phyloP scores from a whole-genome alignment of 2,329 filamentous ascomycete species.

The Colletotrichum sp. region DNA sequence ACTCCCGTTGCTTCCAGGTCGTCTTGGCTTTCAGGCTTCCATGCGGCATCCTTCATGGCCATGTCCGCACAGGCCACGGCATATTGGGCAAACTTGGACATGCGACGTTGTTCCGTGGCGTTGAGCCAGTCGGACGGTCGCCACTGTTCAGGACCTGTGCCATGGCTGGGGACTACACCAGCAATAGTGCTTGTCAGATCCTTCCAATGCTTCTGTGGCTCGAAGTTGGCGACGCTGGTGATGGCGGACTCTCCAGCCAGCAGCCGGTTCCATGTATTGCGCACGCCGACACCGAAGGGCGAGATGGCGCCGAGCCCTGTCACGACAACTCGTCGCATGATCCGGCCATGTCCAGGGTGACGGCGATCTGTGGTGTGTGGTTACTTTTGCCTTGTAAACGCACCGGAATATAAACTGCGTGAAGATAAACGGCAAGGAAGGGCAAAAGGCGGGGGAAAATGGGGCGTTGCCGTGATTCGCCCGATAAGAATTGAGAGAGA shows the following conservation, averaged over 20 bases:
- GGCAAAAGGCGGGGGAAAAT: neutral
- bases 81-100: slow-evolving; percentile 93
- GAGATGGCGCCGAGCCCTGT: slow-evolving; percentile 84
- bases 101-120: slow-evolving; percentile 68
- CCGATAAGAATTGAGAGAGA: neutral
- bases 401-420: neutral
- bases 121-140: slow-evolving; percentile 58
- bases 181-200: slow-evolving; percentile 85
- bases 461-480: neutral
- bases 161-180: slow-evolving; percentile 71
- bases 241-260: slow-evolving; percentile 83
- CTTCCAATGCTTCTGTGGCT: slow-evolving; percentile 63
- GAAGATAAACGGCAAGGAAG: neutral
- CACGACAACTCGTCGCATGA: slow-evolving; percentile 78
- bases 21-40: slow-evolving; percentile 65
- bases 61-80: slow-evolving; percentile 86
- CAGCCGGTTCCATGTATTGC: slow-evolving; percentile 80
- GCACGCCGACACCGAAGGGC: slow-evolving; percentile 81
- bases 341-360: slow-evolving; percentile 42
- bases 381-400: neutral
- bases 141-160: slow-evolving; percentile 49
- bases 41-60: slow-evolving; percentile 82
- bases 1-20: slow-evolving; percentile 83
- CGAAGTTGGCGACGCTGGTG: slow-evolving; percentile 69
- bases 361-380: slow-evolving; percentile 4